Evolutionary conservation across 2,329 filamentous ascomycete species (phyloP), one percentile per base, ranked within the genome.

Genomic region (Hypoxylon sp.): DNA sequence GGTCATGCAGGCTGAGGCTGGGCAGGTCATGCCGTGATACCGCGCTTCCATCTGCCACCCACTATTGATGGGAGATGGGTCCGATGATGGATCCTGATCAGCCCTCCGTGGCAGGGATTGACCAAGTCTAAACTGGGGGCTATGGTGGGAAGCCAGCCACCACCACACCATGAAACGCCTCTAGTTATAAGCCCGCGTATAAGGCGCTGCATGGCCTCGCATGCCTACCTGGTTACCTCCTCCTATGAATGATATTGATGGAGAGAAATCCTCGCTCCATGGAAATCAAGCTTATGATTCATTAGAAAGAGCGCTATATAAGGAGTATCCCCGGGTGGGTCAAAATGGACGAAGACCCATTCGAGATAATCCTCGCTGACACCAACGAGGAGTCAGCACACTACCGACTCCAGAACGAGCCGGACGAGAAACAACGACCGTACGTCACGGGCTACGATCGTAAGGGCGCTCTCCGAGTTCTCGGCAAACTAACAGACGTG

Each of bases 401-500:
- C 30, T 61, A 22, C 52, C 52, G 59, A 10, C 52, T 56, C n/a
- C 52, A 61, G 28, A 61, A 61, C 52, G 59, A 61, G 41, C 52
- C 59, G 3, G 59, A 48, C 28, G 52, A 61, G 48, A 44, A 22
- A 11, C 52, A 61, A 32, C 52, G 52, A 34, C 52, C 56, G n/a
- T 56, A 56, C 47, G 30, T 61, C 53, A 56, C 52, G 24, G 59
- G 52, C 5, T 61, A 61, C 52, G 59, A 61, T 48, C 52, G 52
- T 5, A 52, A 46, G 10, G 22, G 26, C 28, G 30, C 58, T n/a
- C 52, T 61, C 2, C 32, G 58, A 6, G 58, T 61, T n/a, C 58
- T 61, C 19, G 58, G 58, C 4, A 43, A 37, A 10, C 41, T 61
- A 11, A 20, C 46, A 10, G 46, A 56, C 47, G 58, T 56, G 11